phyloP scores from a whole-genome alignment of 2,329 filamentous ascomycete genomes.

The Talaromyces sp. region DNA sequence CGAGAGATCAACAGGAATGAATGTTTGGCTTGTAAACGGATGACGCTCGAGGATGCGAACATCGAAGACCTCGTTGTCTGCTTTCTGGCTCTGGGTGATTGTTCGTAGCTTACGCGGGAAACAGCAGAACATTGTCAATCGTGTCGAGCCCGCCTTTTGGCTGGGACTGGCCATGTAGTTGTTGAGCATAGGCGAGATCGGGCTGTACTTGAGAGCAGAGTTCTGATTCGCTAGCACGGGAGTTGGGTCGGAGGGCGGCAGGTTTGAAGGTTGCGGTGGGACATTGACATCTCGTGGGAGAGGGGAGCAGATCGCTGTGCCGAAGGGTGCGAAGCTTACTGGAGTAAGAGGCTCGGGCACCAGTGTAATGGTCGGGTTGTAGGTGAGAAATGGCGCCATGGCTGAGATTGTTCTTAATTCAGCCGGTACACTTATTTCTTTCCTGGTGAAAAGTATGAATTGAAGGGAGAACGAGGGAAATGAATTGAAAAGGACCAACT shows the following conservation, averaged over 20 bases:
- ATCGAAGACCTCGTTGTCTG: slow-evolving; percentile 54
- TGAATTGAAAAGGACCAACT: background rate
- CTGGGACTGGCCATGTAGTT: slow-evolving; percentile 62
- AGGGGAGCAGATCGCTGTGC: slow-evolving; percentile 79
- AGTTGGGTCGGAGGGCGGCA: slow-evolving; percentile 47
- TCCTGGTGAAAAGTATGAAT: background rate
- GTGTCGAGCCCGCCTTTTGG: slow-evolving; percentile 54
- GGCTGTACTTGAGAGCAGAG: slow-evolving; percentile 81
- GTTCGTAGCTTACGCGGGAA: slow-evolving; percentile 63
- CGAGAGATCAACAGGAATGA: slow-evolving; percentile 71
- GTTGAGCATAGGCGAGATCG: slow-evolving; percentile 73
- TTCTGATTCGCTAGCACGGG: slow-evolving; percentile 78
- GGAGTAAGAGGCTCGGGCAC: slow-evolving; percentile 68
- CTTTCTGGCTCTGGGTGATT: slow-evolving; percentile 7
- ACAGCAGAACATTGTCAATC: slow-evolving; percentile 90
- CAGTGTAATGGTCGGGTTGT: slow-evolving; percentile 49
- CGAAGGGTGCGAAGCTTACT: slow-evolving; percentile 74
- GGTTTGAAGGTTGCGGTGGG: slow-evolving; percentile 50
- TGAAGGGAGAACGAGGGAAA: background rate
- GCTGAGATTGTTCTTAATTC: background rate
- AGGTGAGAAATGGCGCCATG: slow-evolving; percentile 39
- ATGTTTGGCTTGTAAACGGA: slow-evolving; percentile 92
- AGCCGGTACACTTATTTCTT: too few species aligned
- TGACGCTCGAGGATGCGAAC: slow-evolving; percentile 83
- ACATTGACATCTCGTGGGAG: slow-evolving; percentile 55